These are phyloP conservation scores for Porodaedalea pini DNA, from an alignment of 1,284 basidiomycete species.

Conservation along the genomic window DNA sequence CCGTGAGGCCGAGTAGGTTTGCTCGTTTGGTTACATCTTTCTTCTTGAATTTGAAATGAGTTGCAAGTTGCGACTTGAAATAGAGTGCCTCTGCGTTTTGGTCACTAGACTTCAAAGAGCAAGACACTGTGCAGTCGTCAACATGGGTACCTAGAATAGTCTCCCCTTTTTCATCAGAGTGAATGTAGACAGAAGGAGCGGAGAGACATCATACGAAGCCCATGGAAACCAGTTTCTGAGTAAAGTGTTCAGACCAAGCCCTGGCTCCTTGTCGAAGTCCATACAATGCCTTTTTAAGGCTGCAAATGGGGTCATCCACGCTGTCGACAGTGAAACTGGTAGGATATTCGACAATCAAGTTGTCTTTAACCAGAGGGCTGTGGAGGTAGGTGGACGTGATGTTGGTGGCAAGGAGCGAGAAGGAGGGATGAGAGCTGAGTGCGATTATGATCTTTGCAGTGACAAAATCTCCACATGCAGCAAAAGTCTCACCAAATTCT, in stretches of 20 bases:
- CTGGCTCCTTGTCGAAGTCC: conserved; percentile 31
- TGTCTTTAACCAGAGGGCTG: conserved; percentile 20
- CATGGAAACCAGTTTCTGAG: conserved; percentile 16
- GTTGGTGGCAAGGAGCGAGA: conserved; percentile 30
- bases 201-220: conserved; percentile 21
- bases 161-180: conserved; percentile 20
- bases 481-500: too few species aligned
- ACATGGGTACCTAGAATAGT: conserved; percentile 33
- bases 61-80: too few species aligned
- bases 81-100: too few species aligned
- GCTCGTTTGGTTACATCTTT: too few species aligned
- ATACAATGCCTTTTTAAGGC: conserved; percentile 26
- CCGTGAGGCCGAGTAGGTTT: conserved; percentile 20
- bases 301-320: conserved; percentile 18
- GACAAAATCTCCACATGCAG: too few species aligned
- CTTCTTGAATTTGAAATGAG: too few species aligned
- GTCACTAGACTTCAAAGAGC: neutral
- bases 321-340: conserved; percentile 21
- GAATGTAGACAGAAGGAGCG: conserved; percentile 29
- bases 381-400: conserved; percentile 26
- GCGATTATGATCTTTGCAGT: neutral
- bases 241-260: conserved; percentile 27
- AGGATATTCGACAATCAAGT: conserved; percentile 29
- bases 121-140: conserved; percentile 29
- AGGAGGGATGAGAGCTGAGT: conserved; percentile 15